Evolutionary conservation across 768 basidiomycete genomes (phyloP), one percentile per base, ranked within the genome.

Genomic region (Mycena filopes): DNA sequence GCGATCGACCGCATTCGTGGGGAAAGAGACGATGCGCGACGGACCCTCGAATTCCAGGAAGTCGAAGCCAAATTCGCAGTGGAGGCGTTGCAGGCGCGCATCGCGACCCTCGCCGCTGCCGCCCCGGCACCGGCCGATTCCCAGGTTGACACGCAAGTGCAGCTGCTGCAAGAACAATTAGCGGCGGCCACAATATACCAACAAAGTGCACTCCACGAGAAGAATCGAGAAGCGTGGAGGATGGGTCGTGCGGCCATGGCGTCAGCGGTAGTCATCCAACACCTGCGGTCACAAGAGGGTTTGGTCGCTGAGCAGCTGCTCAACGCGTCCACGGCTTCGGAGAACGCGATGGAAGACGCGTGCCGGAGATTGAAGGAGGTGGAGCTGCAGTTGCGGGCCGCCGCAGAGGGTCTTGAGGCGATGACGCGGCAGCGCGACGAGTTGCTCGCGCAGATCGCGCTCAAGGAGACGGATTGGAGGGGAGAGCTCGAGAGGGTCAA

Each of bases 21-120:
- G 5, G 91, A 94, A 69, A 83, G 92, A 6, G 89, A 93, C 66
- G 79, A 76, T 48, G 81, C 92, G 28, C 83, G 83, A 54, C 83
- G 88, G 8, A 84, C 89, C 57, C 75, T 94, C 16, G 83, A 90
- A 51, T 94, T 93, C 75, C 78, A 90, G 57, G 84, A 90, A 67
- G 80, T 82, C 3, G 92, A 94, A 76, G 86, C 87, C 26, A 85
- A 80, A 67, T 90, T 92, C 70, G 79, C 86, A 3, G 82, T 87
- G 18, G 84, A 92, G 63, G 84, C 87, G 0, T 75, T 90, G 50
- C 83, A 89, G 70, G 78, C 80, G 36, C 85, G 84, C 61, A 76
- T 90, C 23, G 74, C 79, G 1, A 67, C 76, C n/a, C 61, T 67
- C 67, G 69, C 42, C 60, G 59, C 15, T 28, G 33, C 40, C 41